A percentile compares a stretch with the other conserved stretches of the same genome.
Conservation (phyloP, 192 early-diverging fungal genomes). For the Spizellomyces punctatus region DNA sequence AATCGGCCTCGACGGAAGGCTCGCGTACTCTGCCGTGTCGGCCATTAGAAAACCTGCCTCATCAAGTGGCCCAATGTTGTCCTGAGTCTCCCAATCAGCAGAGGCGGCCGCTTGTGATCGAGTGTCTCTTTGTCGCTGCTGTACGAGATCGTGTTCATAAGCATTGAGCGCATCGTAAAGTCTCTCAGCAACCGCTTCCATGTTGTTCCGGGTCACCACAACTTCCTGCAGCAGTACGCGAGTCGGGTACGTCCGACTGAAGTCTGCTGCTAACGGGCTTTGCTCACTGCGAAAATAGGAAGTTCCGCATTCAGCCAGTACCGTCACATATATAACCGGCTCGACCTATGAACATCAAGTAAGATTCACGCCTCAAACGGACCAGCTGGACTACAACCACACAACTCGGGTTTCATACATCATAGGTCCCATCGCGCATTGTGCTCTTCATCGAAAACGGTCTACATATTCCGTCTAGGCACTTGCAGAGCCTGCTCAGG, state of each 20-base stretch:
- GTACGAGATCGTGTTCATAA: constrained; percentile 49
- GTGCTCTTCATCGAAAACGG: constrained; percentile 45
- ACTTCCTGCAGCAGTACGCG: constrained; percentile 53
- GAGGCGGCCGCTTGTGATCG: neutral
- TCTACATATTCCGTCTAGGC: constrained; percentile 49
- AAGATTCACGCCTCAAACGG: neutral
- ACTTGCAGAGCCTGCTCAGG: constrained; percentile 46
- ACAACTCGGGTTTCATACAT: constrained; percentile 13
- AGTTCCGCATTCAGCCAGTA: constrained; percentile 48
- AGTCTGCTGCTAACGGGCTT: constrained; percentile 31
- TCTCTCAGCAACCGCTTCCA: constrained; percentile 37
- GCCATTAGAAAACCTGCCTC: neutral
- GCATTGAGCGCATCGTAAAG: constrained; percentile 48
- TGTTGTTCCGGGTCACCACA: constrained; percentile 36
- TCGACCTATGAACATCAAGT: constrained; percentile 7
- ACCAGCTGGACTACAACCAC: no score
- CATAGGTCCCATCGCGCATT: constrained; percentile 16
- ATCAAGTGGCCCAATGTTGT: neutral
- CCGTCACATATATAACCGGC: constrained; percentile 49
- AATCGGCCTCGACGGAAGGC: neutral
- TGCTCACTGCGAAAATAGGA: constrained; percentile 35
- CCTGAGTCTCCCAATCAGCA: neutral
- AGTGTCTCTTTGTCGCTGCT: constrained; percentile 25
- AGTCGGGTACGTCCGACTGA: constrained; percentile 33
- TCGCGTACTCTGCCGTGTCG: neutral